Evolutionary conservation across 2,329 filamentous ascomycete species (phyloP), one percentile per base, ranked within the genome.

Genomic region (Bimuria novae-zelandiae): DNA sequence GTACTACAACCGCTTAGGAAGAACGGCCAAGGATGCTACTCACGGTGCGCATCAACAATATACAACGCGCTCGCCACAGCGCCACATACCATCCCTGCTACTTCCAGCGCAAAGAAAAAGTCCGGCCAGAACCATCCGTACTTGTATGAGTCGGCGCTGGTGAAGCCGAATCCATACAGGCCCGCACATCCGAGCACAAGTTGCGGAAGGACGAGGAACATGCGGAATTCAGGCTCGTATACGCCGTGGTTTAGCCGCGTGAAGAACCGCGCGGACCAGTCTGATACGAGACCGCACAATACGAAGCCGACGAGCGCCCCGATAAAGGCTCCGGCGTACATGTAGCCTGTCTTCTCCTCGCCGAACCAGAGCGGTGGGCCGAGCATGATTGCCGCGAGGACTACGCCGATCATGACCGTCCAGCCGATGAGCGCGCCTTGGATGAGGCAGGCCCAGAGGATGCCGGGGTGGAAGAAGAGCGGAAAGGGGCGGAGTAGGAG

Each of bases 341-440:
- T 87, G 73, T 96, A 96, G 3, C 92, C 92, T 1, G 89, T 90
- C 66, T 89, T 77, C 47, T 90, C 88, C 75, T 96, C 90, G 61
- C 84, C 81, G 83, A 92, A 96, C 79, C 86, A 94, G 35, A 93
- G 82, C 0, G 92, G 92, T 1, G 88, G 87, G 1, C 88, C 87
- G 29, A 95, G 80, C 77, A 96, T 94, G 65, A 95, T 87, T 54
- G 87, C 85, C 7, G 89, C 91, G 33, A 96, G 80, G 55, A 95
- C 88, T 52, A 96, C 89, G 46, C 92, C 92, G 59, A 72, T 93
- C 68, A 97, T 90, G 14, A 97, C 90, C 1, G 92, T 96, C 92
- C 93, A 97, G 59, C 92, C 93, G 66, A 97, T 96, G 68, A 96
- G 84, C 4, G 89, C 85, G 14, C 92, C 92, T 79, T 96, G 92